Evolutionary conservation across 257 asterid species (phyloP), one percentile per base, ranked within the genome.

Genomic region (Solanum chmielewskii): DNA sequence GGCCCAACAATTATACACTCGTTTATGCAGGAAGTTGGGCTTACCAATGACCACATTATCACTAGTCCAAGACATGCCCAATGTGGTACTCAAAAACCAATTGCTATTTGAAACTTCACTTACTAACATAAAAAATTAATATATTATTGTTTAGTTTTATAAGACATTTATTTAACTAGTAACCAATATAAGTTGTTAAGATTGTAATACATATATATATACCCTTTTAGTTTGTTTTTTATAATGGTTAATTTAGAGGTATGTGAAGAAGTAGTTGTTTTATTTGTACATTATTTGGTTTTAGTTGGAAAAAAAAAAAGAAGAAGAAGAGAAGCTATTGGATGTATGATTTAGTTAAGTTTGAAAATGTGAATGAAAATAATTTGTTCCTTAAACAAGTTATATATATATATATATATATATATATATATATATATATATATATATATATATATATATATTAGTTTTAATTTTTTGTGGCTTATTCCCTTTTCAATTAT

Each of bases 11-110:
- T 93, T 11, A 91, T 95, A 56, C 94, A 94, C 91, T 95, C 98
- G 35, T 95, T 95, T 92, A 94, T 95, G 97, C 98, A 95, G 88
- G 98, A 96, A 1, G 95, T 93, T 85, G 98, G 98, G 44, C 98
- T 95, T 86, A 94, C 95, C 87, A 95, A 94, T 87, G 98, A 95
- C 91, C 98, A 95, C 87, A 78, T 93, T 42, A 85, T 91, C 88
- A 92, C 94, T 56, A 93, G 97, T 86, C 95, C 93, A 23, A 88
- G 95, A 62, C 98, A 93, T 89, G 89, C 86, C 25, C 91, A 86
- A 42, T 90, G 93, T 44, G 82, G 71, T 37, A 83, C 31, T 33
- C 27, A 87, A 83, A 74, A 66, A 84, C 86, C 16, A 69, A 37
- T 16, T 71, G 47, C 44, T 75, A 84, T 29, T n/a, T 75, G 62